Conservation (phyloP, 441 rosid species). For the Jatropha multifida region DNA sequence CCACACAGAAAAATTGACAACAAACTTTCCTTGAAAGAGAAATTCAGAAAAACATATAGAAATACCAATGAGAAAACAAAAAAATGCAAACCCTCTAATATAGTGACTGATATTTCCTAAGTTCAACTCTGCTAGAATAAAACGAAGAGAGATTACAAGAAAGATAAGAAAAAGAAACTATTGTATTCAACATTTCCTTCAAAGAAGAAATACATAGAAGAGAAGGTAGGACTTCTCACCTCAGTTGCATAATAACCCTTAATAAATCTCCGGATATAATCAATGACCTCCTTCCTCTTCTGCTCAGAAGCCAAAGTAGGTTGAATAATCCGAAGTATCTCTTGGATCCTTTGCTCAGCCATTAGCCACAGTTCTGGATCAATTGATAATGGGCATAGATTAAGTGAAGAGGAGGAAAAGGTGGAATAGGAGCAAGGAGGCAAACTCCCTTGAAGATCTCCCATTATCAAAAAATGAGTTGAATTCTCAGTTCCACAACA, state of each 20-base stretch:
- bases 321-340: constrained; percentile 60
- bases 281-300: constrained; percentile 53
- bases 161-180: constrained; percentile 1
- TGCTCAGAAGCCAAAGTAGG: constrained; percentile 61
- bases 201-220: constrained; percentile 11
- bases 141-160: neutral
- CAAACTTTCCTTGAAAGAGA: neutral
- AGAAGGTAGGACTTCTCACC: constrained; percentile 45
- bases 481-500: constrained; percentile 28
- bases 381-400: constrained; percentile 37
- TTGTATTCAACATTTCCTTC: constrained; percentile 5
- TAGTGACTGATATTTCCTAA: constrained; percentile 15
- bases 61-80: neutral
- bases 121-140: neutral
- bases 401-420: constrained; percentile 35
- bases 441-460: constrained; percentile 46
- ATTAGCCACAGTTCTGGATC: constrained; percentile 58
- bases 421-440: constrained; percentile 47
- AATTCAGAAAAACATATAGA: neutral
- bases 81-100: constrained; percentile 12
- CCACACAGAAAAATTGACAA: constrained; percentile 9
- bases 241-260: constrained; percentile 50
- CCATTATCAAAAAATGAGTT: constrained; percentile 47
- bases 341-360: constrained; percentile 73
- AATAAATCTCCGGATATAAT: constrained; percentile 49